A percentile compares a stretch with the other conserved stretches of the same genome.
Conservation (phyloP, 2,329 filamentous ascomycete species). For the Fonsecaea erecta region DNA sequence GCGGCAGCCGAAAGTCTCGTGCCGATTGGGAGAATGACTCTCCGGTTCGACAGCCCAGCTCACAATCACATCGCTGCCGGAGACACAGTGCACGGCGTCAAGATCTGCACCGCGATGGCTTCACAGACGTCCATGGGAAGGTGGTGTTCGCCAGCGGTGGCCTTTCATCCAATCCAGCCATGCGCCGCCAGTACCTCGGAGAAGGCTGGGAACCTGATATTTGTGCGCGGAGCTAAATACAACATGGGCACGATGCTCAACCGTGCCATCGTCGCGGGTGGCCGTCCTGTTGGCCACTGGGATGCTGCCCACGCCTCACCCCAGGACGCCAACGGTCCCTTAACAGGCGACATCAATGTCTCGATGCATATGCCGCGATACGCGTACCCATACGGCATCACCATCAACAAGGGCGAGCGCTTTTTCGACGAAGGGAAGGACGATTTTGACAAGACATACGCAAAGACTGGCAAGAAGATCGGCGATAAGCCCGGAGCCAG, state of each 20-base stretch:
- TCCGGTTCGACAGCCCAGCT: slow-evolving; percentile 33
- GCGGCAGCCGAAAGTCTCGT: slow-evolving; percentile 34
- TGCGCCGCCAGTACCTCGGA: slow-evolving; percentile 61
- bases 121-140: slow-evolving; percentile 17
- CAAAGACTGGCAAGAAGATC: slow-evolving; percentile 66
- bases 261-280: slow-evolving; percentile 54
- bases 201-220: slow-evolving; percentile 67
- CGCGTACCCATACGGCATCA: slow-evolving; percentile 68
- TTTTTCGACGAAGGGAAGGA: slow-evolving; percentile 71
- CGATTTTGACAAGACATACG: slow-evolving; percentile 69
- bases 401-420: slow-evolving; percentile 64
- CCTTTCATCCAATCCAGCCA: slow-evolving; percentile 64
- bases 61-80: slow-evolving; percentile 42
- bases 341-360: slow-evolving; percentile 59
- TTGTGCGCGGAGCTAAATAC: slow-evolving; percentile 66
- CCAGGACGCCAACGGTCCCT: slow-evolving; percentile 66
- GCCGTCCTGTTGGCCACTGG: slow-evolving; percentile 62
- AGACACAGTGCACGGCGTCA: slow-evolving; percentile 37
- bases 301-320: slow-evolving; percentile 67
- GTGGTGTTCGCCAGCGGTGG: slow-evolving; percentile 65
- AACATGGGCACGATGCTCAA: slow-evolving; percentile 66
- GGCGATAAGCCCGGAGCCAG: slow-evolving; percentile 61
- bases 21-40: slow-evolving; percentile 10
- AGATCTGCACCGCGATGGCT: slow-evolving; percentile 5
- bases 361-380: slow-evolving; percentile 71